Conservation (phyloP, 2,329 filamentous ascomycete species). For the Cercospora canescens region DNA sequence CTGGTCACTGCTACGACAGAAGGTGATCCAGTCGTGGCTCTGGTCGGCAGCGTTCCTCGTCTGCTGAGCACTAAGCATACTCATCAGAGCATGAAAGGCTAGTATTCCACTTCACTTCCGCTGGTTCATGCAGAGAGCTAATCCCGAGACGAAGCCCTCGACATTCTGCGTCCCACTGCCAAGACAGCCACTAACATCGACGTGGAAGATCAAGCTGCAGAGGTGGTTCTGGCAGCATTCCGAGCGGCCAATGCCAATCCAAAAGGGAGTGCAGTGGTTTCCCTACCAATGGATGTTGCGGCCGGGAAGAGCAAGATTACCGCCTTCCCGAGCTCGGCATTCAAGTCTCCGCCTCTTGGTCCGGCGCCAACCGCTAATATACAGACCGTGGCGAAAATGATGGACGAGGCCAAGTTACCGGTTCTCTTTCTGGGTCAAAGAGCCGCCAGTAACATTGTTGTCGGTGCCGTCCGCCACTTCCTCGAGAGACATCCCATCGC, state of each 20-base stretch:
- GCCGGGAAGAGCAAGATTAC: constrained; percentile 41
- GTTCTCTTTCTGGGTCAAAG: constrained; percentile 50
- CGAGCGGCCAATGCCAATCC: constrained; percentile 44
- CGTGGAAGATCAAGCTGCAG: constrained; percentile 50
- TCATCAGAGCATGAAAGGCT: constrained; percentile 46
- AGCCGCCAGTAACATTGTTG: constrained; percentile 43
- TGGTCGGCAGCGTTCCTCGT: constrained; percentile 50
- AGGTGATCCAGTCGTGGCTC: constrained; percentile 48
- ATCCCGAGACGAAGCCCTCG: constrained; percentile 33
- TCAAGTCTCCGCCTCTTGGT: constrained; percentile 45
- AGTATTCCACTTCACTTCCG: neutral
- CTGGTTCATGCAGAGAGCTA: neutral
- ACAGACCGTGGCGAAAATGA: constrained; percentile 37
- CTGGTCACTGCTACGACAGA: constrained; percentile 49
- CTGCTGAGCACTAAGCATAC: constrained; percentile 48
- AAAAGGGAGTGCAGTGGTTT: constrained; percentile 47
- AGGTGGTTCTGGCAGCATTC: constrained; percentile 50
- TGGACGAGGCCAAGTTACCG: constrained; percentile 38
- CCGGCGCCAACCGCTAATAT: constrained; percentile 38
- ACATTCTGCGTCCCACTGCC: constrained; percentile 47
- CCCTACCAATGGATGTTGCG: constrained; percentile 49
- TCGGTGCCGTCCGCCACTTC: constrained; percentile 45
- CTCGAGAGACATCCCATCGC: constrained; percentile 45
- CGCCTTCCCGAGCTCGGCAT: constrained; percentile 43
- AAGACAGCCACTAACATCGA: constrained; percentile 46